These are phyloP conservation scores for Aphanoascus verrucosus DNA, from an alignment of 2,329 filamentous ascomycete genomes.

Conservation along the genomic window DNA sequence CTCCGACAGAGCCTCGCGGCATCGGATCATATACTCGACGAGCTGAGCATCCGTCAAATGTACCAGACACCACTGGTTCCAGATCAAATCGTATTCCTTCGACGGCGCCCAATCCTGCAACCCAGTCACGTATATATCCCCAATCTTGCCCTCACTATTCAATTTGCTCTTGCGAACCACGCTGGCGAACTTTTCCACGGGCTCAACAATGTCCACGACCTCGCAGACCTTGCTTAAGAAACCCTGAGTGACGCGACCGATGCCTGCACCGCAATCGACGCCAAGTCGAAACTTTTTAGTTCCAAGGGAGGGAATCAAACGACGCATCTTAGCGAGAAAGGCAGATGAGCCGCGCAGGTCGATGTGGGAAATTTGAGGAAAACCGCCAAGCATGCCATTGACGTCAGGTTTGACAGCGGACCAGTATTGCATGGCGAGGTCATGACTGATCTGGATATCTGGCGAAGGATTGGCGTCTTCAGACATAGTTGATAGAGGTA, in stretches of 20 bases:
- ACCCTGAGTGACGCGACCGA: slow-evolving; percentile 70
- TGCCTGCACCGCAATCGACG: slow-evolving; percentile 56
- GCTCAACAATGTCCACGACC: slow-evolving; percentile 73
- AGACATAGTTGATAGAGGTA: background rate
- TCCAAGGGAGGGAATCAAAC: slow-evolving; percentile 18
- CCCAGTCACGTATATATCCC: slow-evolving; percentile 59
- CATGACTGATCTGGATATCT: slow-evolving; percentile 28
- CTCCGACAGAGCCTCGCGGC: slow-evolving; percentile 41
- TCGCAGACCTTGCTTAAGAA: slow-evolving; percentile 61
- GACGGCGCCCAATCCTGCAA: slow-evolving; percentile 58
- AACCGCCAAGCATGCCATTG: slow-evolving; percentile 64
- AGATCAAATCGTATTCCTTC: slow-evolving; percentile 64
- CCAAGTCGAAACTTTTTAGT: slow-evolving; percentile 26
- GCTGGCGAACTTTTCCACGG: slow-evolving; percentile 67
- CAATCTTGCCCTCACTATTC: slow-evolving; percentile 40
- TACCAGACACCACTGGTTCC: slow-evolving; percentile 83
- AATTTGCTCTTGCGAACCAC: slow-evolving; percentile 38
- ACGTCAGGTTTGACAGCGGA: slow-evolving; percentile 34
- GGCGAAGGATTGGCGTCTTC: slow-evolving; percentile 4
- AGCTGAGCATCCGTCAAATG: slow-evolving; percentile 69
- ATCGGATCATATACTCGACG: slow-evolving; percentile 53
- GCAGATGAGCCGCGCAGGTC: slow-evolving; percentile 61
- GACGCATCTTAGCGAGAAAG: slow-evolving; percentile 57
- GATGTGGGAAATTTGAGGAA: slow-evolving; percentile 54
- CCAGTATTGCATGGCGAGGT: slow-evolving; percentile 33